phyloP scores from a whole-genome alignment of 441 rosid species.

The Populus hybrid region DNA sequence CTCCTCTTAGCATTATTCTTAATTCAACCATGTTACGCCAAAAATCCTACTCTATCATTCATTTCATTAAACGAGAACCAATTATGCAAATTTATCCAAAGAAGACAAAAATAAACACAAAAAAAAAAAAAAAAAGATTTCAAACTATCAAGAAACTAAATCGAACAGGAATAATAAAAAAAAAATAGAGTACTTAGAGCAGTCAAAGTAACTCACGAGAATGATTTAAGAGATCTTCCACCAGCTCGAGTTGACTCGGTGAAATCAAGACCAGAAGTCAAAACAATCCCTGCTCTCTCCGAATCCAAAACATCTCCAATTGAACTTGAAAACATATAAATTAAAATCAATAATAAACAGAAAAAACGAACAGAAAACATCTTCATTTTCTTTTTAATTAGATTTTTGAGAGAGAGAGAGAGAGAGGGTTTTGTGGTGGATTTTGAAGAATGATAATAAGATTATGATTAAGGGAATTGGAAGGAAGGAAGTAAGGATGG shows the following conservation, averaged over 20 bases:
- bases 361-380: slow-evolving; percentile 3
- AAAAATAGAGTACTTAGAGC: neutral
- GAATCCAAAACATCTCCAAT: neutral
- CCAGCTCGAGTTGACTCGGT: slow-evolving; percentile 19
- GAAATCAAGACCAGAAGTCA: slow-evolving; percentile 1
- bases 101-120: neutral
- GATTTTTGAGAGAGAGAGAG: neutral
- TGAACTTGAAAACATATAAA: slow-evolving; percentile 9
- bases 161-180: too few relatives aligned
- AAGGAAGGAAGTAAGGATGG: too few relatives aligned
- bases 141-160: neutral
- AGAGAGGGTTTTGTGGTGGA: neutral
- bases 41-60: too few relatives aligned
- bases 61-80: too few relatives aligned
- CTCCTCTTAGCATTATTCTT: too few relatives aligned
- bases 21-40: too few relatives aligned
- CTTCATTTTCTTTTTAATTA: neutral
- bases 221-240: slow-evolving; percentile 47
- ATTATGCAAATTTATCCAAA: too few relatives aligned
- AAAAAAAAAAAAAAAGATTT: neutral
- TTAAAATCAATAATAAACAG: slow-evolving; percentile 20
- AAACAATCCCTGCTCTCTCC: slow-evolving; percentile 9
- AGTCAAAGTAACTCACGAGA: slow-evolving; percentile 33
- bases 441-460: too few relatives aligned
- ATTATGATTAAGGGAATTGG: neutral